Percentiles rank a stretch among this genome's conserved stretches.
Evolutionary conservation across 352 stramenopile genomes (phyloP).

Genomic region (Phytophthora tentaculata): DNA sequence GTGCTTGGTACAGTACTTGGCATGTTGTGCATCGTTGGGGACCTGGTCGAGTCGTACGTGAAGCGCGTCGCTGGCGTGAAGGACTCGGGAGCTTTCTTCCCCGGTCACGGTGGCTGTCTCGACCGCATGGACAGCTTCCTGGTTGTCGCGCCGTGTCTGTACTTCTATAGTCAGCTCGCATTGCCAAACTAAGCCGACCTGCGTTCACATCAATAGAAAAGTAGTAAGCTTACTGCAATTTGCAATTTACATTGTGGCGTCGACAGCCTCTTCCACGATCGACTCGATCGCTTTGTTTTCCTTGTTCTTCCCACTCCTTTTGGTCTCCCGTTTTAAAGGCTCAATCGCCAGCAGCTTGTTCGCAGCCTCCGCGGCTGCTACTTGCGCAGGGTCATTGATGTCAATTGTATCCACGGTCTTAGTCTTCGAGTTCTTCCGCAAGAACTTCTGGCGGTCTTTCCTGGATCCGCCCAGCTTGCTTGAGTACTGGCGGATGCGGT

Average conservation of each 20-base stretch:
- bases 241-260: conserved; percentile 55
- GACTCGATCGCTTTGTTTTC: conserved; percentile 41
- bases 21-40: conserved; percentile 65
- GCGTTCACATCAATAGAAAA: conserved; percentile 9
- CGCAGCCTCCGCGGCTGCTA: conserved; percentile 15
- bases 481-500: conserved; percentile 79
- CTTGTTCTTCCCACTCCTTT: conserved; percentile 28
- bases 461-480: conserved; percentile 68
- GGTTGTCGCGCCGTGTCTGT: conserved; percentile 67
- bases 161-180: conserved; percentile 52
- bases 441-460: conserved; percentile 78
- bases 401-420: conserved; percentile 29
- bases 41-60: conserved; percentile 72
- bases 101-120: conserved; percentile 76
- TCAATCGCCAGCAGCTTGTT: conserved; percentile 18
- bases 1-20: conserved; percentile 52
- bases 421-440: conserved; percentile 47
- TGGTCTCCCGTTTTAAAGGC: conserved; percentile 16
- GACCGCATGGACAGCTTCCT: conserved; percentile 86
- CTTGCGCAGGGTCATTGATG: conserved; percentile 41
- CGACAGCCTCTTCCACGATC: conserved; percentile 61
- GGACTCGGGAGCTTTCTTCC: conserved; percentile 76
- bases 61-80: conserved; percentile 78
- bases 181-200: conserved; percentile 13
- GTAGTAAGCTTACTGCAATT: conserved; percentile 18